Base-by-base conservation (phyloP, 495 filamentous ascomycete genomes). In the Hypoxylon perforatum region DNA sequence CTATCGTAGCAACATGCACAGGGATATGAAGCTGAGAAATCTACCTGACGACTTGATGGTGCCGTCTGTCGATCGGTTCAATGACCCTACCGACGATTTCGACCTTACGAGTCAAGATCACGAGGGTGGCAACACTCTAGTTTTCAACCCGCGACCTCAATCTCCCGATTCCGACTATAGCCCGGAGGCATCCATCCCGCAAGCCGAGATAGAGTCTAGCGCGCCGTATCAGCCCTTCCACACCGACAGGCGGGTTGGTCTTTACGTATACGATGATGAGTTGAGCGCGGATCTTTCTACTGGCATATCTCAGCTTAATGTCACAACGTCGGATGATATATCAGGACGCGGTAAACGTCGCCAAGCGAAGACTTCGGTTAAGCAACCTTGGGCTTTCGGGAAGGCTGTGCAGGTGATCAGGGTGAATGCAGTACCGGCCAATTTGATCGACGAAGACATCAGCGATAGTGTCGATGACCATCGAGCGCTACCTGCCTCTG, bases 121-220 rank as follows among this genome's bases (percentile, higher is more conserved):
- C 19, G 81, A 82, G 9, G 76, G 67, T 3, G 75, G 74, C 28
- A 80, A 80, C 55, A 81, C 80, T 10, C 50, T 82, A 70, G 70
- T 80, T 15, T 74, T 81, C 35, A 68, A 81, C 23, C 70, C 73
- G 38, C 71, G 67, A 44, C 68, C 69, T 12, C 72, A 76, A 18
- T 50, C 67, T 25, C 57, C 62, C 47, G 48, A 68, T 33, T 57
- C 74, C 33, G 68, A 79, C 61, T 69, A 75, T 35, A 68, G 75
- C 47, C 75, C 78, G 7, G 82, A 83, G 48, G 80, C 81, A 3
- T 81, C 82, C n/a, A 86, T 96, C 50, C 92, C 92, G 4, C 90
- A 93, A 65, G 91, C 93, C 2, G 94, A 97, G 78, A 94, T 97
- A 62, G 94, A 97, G 73, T 95, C 93, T 1, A 95, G 92, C 63